Base-by-base conservation (phyloP, 2,329 filamentous ascomycete genomes). In the Fusarium multiceps region DNA sequence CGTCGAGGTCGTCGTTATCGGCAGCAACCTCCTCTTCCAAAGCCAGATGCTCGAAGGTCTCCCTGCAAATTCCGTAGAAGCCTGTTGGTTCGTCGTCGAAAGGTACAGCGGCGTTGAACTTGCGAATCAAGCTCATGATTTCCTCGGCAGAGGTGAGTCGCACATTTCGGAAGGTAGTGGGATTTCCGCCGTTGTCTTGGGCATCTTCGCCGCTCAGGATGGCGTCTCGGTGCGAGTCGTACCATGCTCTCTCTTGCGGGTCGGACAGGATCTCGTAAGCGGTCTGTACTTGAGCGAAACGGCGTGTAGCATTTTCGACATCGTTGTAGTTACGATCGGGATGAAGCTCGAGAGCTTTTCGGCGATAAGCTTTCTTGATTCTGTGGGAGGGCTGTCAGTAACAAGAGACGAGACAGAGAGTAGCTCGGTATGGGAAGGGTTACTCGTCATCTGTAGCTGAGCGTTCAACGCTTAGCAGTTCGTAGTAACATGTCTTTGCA, bases 221-320 rank as follows among this genome's bases (percentile, higher is more conserved):
- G 53, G 92, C 90, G 72, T 94, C 90, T 65, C 93, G 91, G 78
- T 99, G 96, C 4, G 94, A 94, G 81, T 99, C 95, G 82, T 99
- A 99, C 96, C 96, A 99, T 32, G 94, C 92, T 73, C 96, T 89
- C 79, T 99, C 96, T 78, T 99, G 95, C 13, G 94, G 90, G 78
- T 99, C 96, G 3, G 94, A 97, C 2, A 99, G 87, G n/a, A 99
- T 89, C 79, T 98, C 93, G 78, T 99, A 97, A 48, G 96, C 96
- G 37, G 94, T 88, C 79, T 98, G 95, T 28, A 98, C 87, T 77
- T 98, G 94, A 51, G 96, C 94, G 78, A 99, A 99, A 55, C 90
- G 89, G 71, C 85, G 88, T 3, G 96, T 99, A 4, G 95, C 90
- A 68, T 89, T 88, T 75, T 97, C 93, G 66, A 92, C 90, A 76